Conservation (phyloP, 2,329 filamentous ascomycete species). For the Trichophyton mentagrophytes region DNA sequence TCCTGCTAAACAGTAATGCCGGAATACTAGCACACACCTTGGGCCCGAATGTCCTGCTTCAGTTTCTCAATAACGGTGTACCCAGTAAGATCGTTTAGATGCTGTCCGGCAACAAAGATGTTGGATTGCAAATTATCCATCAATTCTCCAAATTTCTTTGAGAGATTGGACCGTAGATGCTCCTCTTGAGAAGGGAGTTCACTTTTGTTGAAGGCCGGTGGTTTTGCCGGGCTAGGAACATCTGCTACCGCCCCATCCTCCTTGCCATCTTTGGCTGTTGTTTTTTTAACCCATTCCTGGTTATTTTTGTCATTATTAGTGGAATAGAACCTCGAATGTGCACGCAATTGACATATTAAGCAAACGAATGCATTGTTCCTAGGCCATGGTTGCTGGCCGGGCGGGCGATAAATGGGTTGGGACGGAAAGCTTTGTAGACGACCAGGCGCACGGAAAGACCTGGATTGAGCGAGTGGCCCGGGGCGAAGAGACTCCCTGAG, state of each 20-base stretch:
- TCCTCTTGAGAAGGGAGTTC: conserved; percentile 41
- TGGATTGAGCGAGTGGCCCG: not conserved
- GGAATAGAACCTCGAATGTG: conserved; percentile 19
- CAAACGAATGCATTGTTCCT: conserved; percentile 23
- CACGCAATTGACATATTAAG: conserved; percentile 32
- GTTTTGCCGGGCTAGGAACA: not conserved
- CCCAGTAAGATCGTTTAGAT: conserved; percentile 86
- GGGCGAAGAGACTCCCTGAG: not conserved
- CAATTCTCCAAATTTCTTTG: conserved; percentile 52
- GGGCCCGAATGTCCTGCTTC: conserved; percentile 61
- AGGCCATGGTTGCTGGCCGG: not conserved
- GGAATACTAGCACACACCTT: conserved; percentile 34
- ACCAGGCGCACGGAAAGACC: not conserved
- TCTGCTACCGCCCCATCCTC: not conserved
- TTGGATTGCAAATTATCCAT: conserved; percentile 87
- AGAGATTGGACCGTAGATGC: conserved; percentile 42
- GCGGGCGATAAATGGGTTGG: not conserved
- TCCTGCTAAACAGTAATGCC: not conserved
- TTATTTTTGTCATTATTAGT: conserved; percentile 15
- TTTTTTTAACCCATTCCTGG: not conserved
- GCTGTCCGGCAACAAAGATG: conserved; percentile 70
- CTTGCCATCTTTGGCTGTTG: not conserved
- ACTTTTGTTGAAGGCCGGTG: not conserved
- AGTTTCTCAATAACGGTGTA: conserved; percentile 84
- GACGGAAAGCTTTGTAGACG: not conserved